Percentiles rank a stretch among this genome's conserved stretches.
Conservation (phyloP, 2,329 filamentous ascomycete genomes). For the Colletotrichum viniferum region DNA sequence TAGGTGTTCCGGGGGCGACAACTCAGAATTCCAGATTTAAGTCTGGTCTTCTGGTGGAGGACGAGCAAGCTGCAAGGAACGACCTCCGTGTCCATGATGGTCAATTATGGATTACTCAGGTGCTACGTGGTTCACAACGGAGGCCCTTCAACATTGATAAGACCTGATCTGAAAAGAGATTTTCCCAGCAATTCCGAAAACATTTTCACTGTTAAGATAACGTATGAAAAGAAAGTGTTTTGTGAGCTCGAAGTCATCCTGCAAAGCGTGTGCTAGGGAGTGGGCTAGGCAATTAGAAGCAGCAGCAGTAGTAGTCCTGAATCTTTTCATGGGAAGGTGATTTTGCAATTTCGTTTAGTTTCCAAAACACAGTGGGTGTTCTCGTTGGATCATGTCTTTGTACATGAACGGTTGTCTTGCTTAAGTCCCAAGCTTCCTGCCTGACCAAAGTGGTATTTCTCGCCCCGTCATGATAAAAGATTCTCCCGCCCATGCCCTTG, state of each 20-base stretch:
- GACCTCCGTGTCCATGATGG: not conserved
- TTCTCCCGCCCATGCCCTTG: fast-evolving
- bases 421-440: not conserved
- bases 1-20: not conserved
- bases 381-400: not conserved
- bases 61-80: not conserved
- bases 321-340: not conserved
- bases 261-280: not conserved
- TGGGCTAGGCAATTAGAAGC: not conserved
- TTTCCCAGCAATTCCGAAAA: too few species aligned
- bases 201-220: too few species aligned
- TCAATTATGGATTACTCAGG: not conserved
- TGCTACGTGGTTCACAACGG: not conserved
- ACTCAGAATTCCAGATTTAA: not conserved
- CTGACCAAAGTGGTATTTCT: not conserved
- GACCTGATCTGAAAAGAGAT: not conserved
- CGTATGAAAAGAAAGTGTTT: not conserved
- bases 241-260: not conserved
- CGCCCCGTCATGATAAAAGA: not conserved
- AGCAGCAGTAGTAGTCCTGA: not conserved
- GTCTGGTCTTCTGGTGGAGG: not conserved
- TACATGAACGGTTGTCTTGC: not conserved
- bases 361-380: not conserved
- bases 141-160: not conserved
- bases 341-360: not conserved